Percentiles rank a stretch among this genome's conserved stretches.
Evolutionary conservation across 768 basidiomycete species (phyloP).

Genomic region (Lyophyllum semitale): DNA sequence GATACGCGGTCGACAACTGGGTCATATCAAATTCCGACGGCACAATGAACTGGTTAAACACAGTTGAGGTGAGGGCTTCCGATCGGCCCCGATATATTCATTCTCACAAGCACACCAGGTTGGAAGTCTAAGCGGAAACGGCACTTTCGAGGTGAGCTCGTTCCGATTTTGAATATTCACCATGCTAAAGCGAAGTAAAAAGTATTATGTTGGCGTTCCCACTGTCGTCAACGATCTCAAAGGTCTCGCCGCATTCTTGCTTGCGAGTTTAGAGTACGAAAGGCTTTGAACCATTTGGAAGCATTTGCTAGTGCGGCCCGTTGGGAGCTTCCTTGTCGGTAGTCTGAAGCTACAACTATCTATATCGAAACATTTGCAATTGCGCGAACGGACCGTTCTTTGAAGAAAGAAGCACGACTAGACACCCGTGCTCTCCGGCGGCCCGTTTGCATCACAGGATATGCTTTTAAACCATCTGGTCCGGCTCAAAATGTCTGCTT

Average conservation of each 20-base stretch:
- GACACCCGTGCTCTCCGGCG: neutral
- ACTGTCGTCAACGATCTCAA: slow-evolving; percentile 14
- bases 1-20: slow-evolving; percentile 34
- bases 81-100: neutral
- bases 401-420: slow-evolving; percentile 9
- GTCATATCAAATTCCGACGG: slow-evolving; percentile 9
- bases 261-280: slow-evolving; percentile 16
- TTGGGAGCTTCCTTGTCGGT: neutral
- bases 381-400: neutral
- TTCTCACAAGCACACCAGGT: slow-evolving; percentile 3
- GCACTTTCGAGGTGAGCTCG: slow-evolving; percentile 11
- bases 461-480: neutral
- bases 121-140: slow-evolving; percentile 14
- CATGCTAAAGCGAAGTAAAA: neutral
- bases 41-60: slow-evolving; percentile 16
- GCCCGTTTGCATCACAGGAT: slow-evolving; percentile 15
- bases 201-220: slow-evolving; percentile 17
- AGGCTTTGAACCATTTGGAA: slow-evolving; percentile 5
- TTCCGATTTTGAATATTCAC: neutral
- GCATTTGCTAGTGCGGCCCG: neutral
- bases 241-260: slow-evolving; percentile 11
- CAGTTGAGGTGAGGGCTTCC: slow-evolving; percentile 10
- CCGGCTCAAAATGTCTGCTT: neutral
- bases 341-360: neutral
- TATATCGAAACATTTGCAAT: neutral